Conservation (phyloP, 2,329 filamentous ascomycete genomes). For the Aspergillus neoniger region DNA sequence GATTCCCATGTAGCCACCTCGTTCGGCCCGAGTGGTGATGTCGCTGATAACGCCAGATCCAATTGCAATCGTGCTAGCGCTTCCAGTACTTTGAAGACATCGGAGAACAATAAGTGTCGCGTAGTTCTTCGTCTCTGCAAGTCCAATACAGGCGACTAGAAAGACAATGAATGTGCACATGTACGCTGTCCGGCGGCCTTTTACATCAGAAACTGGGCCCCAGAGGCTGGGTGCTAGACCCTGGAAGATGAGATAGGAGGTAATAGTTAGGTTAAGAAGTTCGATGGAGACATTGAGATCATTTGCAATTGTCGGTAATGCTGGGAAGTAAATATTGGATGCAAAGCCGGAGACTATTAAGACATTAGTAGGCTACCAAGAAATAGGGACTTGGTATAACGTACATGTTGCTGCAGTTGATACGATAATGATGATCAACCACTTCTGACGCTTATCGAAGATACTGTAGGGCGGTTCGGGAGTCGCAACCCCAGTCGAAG, state of each 20-base stretch:
- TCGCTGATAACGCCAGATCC: slow-evolving; percentile 73
- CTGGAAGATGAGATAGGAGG: slow-evolving; percentile 54
- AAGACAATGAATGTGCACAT: slow-evolving; percentile 56
- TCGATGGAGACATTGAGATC: slow-evolving; percentile 44
- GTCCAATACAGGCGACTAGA: slow-evolving; percentile 39
- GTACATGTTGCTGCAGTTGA: slow-evolving; percentile 56
- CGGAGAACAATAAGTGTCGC: slow-evolving; percentile 39
- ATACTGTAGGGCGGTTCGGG: slow-evolving; percentile 49
- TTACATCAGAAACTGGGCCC: slow-evolving; percentile 63
- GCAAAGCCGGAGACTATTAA: slow-evolving; percentile 44
- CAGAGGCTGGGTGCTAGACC: slow-evolving; percentile 63
- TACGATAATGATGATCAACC: slow-evolving; percentile 50
- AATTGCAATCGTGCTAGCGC: slow-evolving; percentile 70
- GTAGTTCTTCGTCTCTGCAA: slow-evolving; percentile 39
- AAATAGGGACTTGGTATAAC: slow-evolving; percentile 12
- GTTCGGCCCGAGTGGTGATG: slow-evolving; percentile 66
- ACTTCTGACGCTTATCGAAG: slow-evolving; percentile 54
- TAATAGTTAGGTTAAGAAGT: slow-evolving; percentile 39
- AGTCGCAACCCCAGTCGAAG: neutral
- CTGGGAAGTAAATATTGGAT: slow-evolving; percentile 52
- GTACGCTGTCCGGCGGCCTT: slow-evolving; percentile 64
- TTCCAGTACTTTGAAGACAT: slow-evolving; percentile 49
- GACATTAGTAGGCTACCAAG: neutral
- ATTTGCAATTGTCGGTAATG: slow-evolving; percentile 43
- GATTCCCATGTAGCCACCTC: slow-evolving; percentile 72